Evolutionary conservation across 2,329 filamentous ascomycete species (phyloP).

Genomic region (Fusarium foetens): DNA sequence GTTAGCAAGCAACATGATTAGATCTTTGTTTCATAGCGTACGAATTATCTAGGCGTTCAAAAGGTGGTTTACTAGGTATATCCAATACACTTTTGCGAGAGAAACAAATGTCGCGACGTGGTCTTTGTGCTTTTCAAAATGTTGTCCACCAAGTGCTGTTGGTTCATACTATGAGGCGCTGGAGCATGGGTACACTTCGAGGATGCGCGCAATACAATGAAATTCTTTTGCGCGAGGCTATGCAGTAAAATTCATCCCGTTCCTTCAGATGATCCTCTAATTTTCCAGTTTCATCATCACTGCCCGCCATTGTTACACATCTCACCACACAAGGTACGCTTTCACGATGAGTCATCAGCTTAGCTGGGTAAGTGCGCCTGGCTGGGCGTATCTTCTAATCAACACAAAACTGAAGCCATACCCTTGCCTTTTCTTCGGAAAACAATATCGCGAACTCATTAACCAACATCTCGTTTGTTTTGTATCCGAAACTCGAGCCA

Average conservation of each 20-base stretch:
- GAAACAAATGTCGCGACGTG: not conserved
- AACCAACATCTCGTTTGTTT: not conserved
- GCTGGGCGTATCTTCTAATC: not conserved
- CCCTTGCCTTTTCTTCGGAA: not conserved
- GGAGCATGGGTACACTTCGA: not conserved
- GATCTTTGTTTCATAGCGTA: not conserved
- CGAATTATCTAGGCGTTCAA: not conserved
- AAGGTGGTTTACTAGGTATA: not conserved
- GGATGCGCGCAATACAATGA: not conserved
- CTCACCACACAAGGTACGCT: not conserved
- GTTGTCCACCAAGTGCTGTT: not conserved
- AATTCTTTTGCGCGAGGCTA: not conserved
- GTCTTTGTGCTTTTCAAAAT: not conserved
- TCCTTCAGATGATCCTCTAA: not conserved
- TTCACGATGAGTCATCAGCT: constrained; percentile 25
- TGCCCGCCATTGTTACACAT: not conserved
- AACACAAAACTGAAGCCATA: constrained; percentile 5
- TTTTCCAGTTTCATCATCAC: constrained; percentile 12
- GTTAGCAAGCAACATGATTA: constrained; percentile 2
- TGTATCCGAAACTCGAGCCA: no score
- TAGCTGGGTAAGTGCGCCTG: constrained; percentile 4
- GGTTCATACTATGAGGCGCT: not conserved
- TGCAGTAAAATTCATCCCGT: not conserved
- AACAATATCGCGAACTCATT: not conserved
- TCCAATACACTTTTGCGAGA: constrained; percentile 2